Conservation (phyloP, 208 protist genomes). For the Porcisia hertigi region DNA sequence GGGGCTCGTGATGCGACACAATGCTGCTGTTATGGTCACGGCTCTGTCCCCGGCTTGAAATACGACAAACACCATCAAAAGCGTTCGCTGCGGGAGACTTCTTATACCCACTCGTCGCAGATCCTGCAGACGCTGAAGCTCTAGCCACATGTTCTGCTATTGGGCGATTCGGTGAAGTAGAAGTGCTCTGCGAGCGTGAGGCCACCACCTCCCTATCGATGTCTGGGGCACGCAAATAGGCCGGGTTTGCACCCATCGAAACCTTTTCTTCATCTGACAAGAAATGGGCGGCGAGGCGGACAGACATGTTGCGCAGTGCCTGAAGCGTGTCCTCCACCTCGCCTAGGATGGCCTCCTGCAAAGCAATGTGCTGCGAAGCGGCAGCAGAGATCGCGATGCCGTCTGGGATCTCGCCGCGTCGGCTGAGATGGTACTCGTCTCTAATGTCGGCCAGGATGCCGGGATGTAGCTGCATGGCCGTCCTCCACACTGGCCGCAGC, state of each 20-base stretch:
- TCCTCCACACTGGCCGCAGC: slow-evolving; percentile 61
- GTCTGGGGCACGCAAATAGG: slow-evolving; percentile 56
- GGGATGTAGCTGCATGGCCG: slow-evolving; percentile 68
- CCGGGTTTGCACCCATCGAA: slow-evolving; percentile 75
- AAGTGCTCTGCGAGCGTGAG: slow-evolving; percentile 12
- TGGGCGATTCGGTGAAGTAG: neutral
- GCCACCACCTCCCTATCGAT: slow-evolving; percentile 30
- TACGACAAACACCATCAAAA: neutral
- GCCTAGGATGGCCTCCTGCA: slow-evolving; percentile 54
- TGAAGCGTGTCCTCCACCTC: slow-evolving; percentile 38
- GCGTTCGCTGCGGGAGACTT: neutral
- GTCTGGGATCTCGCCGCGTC: slow-evolving; percentile 52
- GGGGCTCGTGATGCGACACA: neutral
- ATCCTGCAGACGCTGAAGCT: neutral
- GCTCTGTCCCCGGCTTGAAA: neutral
- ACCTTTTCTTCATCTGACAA: slow-evolving; percentile 77
- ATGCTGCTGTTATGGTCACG: slow-evolving; percentile 3
- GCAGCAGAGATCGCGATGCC: slow-evolving; percentile 37
- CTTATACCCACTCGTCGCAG: neutral
- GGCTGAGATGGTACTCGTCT: slow-evolving; percentile 28
- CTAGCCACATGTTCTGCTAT: neutral
- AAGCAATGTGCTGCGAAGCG: slow-evolving; percentile 28
- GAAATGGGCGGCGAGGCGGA: slow-evolving; percentile 79
- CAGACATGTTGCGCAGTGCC: slow-evolving; percentile 56
- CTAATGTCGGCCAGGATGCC: slow-evolving; percentile 41